Conservation (phyloP, 164 flowering plant genomes). For the Magnolia changhungtana region DNA sequence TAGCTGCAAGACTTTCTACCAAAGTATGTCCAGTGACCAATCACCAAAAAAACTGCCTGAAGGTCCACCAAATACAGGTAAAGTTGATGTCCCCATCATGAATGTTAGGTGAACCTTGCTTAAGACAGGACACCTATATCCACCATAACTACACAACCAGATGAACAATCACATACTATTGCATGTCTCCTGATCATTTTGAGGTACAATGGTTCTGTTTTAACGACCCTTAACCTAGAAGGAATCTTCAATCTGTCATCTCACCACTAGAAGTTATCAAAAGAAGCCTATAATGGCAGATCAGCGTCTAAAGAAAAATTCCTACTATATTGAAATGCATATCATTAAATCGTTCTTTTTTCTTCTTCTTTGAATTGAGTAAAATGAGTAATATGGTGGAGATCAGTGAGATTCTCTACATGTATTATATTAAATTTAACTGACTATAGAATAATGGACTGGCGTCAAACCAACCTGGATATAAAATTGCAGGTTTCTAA, state of each 20-base stretch:
- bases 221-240: neutral
- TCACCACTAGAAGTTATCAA: neutral
- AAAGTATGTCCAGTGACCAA: neutral
- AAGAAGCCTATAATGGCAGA: no score
- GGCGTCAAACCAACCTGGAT: slow-evolving; percentile 60
- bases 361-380: no score
- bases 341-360: no score
- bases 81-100: neutral
- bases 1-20: no score
- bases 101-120: neutral
- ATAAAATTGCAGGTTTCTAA: slow-evolving; percentile 93
- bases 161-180: neutral
- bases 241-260: neutral
- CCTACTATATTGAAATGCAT: no score
- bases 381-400: no score
- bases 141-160: neutral
- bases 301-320: no score
- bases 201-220: neutral
- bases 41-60: neutral
- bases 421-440: no score
- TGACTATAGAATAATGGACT: neutral
- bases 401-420: no score
- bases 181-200: neutral
- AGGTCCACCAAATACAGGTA: neutral
- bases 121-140: neutral